Base-by-base conservation (phyloP, 257 asterid genomes). In the Nicotiana attenuata region DNA sequence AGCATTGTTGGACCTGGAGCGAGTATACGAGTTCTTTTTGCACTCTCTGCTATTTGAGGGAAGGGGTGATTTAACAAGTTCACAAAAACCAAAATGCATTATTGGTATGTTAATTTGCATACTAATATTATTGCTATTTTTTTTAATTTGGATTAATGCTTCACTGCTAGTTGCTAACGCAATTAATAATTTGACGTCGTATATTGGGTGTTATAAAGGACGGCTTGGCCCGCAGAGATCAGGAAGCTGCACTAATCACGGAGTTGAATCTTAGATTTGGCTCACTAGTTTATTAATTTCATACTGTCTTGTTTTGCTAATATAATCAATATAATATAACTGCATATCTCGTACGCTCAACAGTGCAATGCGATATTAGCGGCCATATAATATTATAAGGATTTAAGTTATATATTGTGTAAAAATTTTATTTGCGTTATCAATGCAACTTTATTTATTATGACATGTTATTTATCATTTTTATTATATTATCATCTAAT, bases 231-330 rank as follows among this genome's bases (percentile, higher is more conserved):
- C 10, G 55, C 45, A 65, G 50, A 52, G 19, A 52, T 52, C 57
- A 17, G 10, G 16, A 69, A 50, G 59, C 26, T 65, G 87, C 87
- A 81, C 83, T 71, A 64, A 78, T 84, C 82, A 84, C 87, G 87
- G 87, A 71, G 83, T 55, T 66, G 10, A 55, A 81, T 78, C 82
- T 64, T 22, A 64, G 65, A 81, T 76, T 55, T 78, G 66, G 53
- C 82, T 78, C 24, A 7, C 78, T 47, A 73, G 38, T 73, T 73
- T 73, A 73, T 14, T 45, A 14, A 47, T 73, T 15, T 45, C 24
- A 14, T 22, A 73, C 35, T 22, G 38, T 11, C 15, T 73, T 47
- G 38, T 22, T n/a, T 47, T 22, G 15, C 60, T 1, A 45, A 45
- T 13, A 11, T 71, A 22, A 41, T 71, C 77, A 67, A 35, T 69